Evolutionary conservation across 345 rosid genomes (phyloP).

Genomic region (Diplotaxis tenuifolia): DNA sequence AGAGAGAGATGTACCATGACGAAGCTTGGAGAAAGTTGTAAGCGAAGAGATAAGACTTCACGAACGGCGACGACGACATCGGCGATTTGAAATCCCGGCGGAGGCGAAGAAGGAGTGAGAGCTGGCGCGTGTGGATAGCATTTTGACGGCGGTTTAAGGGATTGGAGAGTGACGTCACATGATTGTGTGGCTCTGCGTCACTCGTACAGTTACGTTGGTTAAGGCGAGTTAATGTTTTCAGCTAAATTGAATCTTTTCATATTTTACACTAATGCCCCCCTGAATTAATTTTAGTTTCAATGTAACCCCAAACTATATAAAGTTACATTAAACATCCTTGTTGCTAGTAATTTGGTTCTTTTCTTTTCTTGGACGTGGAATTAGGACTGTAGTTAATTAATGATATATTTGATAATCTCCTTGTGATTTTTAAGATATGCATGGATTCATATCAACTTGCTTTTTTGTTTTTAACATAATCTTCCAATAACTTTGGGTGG

Average conservation of each 20-base stretch:
- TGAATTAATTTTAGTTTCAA: not conserved
- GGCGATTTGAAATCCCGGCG: conserved; percentile 4
- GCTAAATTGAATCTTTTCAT: not conserved
- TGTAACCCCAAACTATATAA: not conserved
- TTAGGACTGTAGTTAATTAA: not conserved
- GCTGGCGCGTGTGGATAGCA: not conserved
- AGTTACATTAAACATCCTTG: not conserved
- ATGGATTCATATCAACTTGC: not conserved
- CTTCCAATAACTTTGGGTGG: not conserved
- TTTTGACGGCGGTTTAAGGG: conserved; percentile 20
- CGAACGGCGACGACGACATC: conserved; percentile 34
- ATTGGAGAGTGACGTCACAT: conserved; percentile 32
- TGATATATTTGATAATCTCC: not conserved
- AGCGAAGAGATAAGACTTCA: conserved; percentile 56
- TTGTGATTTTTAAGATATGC: not conserved
- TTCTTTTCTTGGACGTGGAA: not conserved
- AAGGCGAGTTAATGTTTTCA: not conserved
- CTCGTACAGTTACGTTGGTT: conserved; percentile 11
- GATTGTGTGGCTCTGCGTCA: conserved; percentile 4
- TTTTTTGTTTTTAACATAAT: not conserved
- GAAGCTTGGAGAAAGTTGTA: conserved; percentile 76
- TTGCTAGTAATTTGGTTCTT: not conserved
- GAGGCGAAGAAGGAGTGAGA: not conserved
- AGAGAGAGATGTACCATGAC: conserved; percentile 46
- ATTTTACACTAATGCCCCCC: not conserved